A percentile compares a stretch with the other conserved stretches of the same genome.
These are phyloP conservation scores for Cytospora piceae DNA, from an alignment of 2,329 filamentous ascomycete genomes.

Conservation along the genomic window DNA sequence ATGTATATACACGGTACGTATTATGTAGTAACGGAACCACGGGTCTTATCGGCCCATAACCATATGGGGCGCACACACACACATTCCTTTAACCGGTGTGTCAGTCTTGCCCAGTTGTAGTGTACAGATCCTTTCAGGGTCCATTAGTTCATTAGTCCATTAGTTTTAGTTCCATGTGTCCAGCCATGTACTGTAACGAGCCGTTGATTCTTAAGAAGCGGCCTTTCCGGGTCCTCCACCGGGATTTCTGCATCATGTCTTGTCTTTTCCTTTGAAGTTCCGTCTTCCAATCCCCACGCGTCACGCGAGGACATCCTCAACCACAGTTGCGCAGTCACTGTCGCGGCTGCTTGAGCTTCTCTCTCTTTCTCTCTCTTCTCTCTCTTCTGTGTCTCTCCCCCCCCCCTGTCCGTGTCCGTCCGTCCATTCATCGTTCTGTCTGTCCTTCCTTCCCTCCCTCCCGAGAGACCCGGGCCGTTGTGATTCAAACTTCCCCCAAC, in stretches of 20 bases:
- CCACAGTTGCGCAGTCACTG: background rate
- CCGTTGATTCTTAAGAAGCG: constrained; percentile 24
- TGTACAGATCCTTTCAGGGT: background rate
- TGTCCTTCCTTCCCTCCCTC: background rate
- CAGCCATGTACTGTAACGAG: background rate
- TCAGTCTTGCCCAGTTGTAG: too few relatives aligned
- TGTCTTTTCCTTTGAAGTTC: constrained; percentile 4
- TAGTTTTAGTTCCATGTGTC: too few relatives aligned
- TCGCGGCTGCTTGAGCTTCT: too few relatives aligned
- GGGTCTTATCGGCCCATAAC: too few relatives aligned
- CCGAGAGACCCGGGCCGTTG: background rate
- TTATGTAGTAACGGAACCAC: too few relatives aligned
- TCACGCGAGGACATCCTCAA: constrained; percentile 15
- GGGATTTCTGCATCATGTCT: constrained; percentile 25
- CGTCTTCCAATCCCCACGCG: constrained; percentile 10
- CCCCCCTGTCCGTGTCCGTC: too few relatives aligned
- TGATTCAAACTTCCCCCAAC: background rate
- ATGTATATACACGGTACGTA: background rate
- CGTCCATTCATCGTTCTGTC: too few relatives aligned
- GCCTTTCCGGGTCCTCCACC: constrained; percentile 9
- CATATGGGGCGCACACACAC: too few relatives aligned
- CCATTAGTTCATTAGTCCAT: background rate
- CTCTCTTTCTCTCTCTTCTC: background rate
- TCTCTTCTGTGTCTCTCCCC: too few relatives aligned
- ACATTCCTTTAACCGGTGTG: too few relatives aligned